Conservation (phyloP, 306 rosid genomes). For the Inga laurina region DNA sequence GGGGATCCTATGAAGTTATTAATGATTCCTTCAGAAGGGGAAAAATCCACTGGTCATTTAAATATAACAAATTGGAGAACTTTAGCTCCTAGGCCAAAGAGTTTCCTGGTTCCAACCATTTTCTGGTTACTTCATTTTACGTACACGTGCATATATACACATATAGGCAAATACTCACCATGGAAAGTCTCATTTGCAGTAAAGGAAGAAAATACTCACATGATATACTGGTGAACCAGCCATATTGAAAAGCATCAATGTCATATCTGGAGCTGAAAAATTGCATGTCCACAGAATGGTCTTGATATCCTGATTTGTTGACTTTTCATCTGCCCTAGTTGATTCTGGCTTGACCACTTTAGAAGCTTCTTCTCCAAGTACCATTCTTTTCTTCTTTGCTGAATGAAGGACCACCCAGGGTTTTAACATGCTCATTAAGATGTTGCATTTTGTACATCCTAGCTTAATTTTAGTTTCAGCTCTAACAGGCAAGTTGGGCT, state of each 20-base stretch:
- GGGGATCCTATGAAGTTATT: not conserved
- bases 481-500: conserved; percentile 63
- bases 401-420: conserved; percentile 72
- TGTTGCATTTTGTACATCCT: conserved; percentile 74
- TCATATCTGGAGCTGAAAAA: conserved; percentile 75
- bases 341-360: conserved; percentile 54
- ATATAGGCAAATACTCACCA: conserved; percentile 48
- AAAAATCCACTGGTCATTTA: not conserved
- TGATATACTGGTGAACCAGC: conserved; percentile 66
- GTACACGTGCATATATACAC: not conserved
- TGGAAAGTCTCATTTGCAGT: not conserved
- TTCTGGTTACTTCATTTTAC: conserved; percentile 18
- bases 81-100: conserved; percentile 6
- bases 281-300: conserved; percentile 77
- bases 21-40: not conserved
- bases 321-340: conserved; percentile 22
- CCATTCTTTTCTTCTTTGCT: conserved; percentile 73
- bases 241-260: conserved; percentile 60
- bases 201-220: conserved; percentile 53
- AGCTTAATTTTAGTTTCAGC: conserved; percentile 86
- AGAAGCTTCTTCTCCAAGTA: conserved; percentile 65
- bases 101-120: conserved; percentile 27
- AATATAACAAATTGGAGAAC: not conserved
- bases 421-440: conserved; percentile 69
- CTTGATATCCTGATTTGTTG: conserved; percentile 37